Evolutionary conservation across 441 rosid genomes (phyloP).

Genomic region (Eruca vesicaria): DNA sequence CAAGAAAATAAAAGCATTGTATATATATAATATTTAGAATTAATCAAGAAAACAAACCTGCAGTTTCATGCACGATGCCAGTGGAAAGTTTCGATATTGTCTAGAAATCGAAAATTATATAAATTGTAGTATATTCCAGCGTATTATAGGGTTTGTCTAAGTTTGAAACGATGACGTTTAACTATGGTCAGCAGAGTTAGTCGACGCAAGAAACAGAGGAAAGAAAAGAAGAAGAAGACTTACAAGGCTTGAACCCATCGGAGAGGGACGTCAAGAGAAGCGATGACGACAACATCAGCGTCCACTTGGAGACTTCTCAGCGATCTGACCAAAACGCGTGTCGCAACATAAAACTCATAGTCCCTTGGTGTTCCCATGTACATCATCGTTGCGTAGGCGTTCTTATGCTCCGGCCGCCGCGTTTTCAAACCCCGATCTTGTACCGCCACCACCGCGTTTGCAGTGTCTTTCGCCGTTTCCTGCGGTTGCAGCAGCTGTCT

Average conservation of each 20-base stretch:
- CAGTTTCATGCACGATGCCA: neutral
- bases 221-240: conserved; percentile 30
- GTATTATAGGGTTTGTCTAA: neutral
- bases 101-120: neutral
- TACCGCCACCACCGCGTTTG: conserved; percentile 7
- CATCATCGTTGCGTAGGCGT: conserved; percentile 98
- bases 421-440: conserved; percentile 16
- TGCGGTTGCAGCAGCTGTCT: conserved; percentile 25
- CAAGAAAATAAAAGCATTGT: neutral
- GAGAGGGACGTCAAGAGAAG: conserved; percentile 88
- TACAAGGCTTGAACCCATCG: conserved; percentile 86
- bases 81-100: neutral
- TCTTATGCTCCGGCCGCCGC: conserved; percentile 45
- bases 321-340: conserved; percentile 87
- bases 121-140: neutral
- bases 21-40: too few relatives aligned
- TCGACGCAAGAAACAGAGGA: neutral
- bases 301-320: conserved; percentile 54
- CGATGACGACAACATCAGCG: conserved; percentile 94
- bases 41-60: neutral
- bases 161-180: neutral
- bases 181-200: neutral
- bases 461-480: neutral
- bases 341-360: conserved; percentile 93
- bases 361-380: conserved; percentile 98